These are phyloP conservation scores for Xylaria scruposa DNA, from an alignment of 495 filamentous ascomycete genomes.

Conservation along the genomic window DNA sequence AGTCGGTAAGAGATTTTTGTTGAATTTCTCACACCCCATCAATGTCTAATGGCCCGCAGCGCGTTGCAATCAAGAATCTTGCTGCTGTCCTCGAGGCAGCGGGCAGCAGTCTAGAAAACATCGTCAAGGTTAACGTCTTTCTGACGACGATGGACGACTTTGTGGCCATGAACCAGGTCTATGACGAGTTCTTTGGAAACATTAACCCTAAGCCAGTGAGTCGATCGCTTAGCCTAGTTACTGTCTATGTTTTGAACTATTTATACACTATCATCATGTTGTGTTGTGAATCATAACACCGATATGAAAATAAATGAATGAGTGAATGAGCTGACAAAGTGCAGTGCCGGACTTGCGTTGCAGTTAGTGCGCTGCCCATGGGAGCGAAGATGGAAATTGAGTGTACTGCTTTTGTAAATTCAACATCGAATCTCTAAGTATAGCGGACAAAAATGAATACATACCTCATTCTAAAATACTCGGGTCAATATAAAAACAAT, in stretches of 20 bases:
- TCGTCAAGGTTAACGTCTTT: conserved; percentile 73
- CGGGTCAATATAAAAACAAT: too few species aligned
- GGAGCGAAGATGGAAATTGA: conserved; percentile 77
- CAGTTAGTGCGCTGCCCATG: conserved; percentile 68
- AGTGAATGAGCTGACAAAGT: conserved; percentile 16
- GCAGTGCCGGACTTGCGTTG: conserved; percentile 67
- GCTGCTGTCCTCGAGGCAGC: conserved; percentile 65
- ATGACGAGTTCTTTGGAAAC: conserved; percentile 59
- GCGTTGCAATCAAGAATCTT: conserved; percentile 65
- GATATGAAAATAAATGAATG: not conserved
- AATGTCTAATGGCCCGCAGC: conserved; percentile 30
- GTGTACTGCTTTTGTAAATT: conserved; percentile 61
- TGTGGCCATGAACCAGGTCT: conserved; percentile 67
- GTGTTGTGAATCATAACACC: not conserved
- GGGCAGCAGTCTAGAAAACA: conserved; percentile 63
- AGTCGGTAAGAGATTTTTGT: conserved; percentile 53
- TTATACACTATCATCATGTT: not conserved
- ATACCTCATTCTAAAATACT: not conserved
- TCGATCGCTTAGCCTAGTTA: not conserved
- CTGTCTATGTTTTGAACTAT: not conserved
- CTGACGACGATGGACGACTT: conserved; percentile 72
- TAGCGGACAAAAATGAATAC: not conserved
- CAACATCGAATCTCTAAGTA: not conserved
- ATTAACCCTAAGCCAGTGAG: conserved; percentile 62
- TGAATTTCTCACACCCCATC: conserved; percentile 26